Conservation (phyloP, 2,329 filamentous ascomycete genomes). For the Stylonectria norvegica region DNA sequence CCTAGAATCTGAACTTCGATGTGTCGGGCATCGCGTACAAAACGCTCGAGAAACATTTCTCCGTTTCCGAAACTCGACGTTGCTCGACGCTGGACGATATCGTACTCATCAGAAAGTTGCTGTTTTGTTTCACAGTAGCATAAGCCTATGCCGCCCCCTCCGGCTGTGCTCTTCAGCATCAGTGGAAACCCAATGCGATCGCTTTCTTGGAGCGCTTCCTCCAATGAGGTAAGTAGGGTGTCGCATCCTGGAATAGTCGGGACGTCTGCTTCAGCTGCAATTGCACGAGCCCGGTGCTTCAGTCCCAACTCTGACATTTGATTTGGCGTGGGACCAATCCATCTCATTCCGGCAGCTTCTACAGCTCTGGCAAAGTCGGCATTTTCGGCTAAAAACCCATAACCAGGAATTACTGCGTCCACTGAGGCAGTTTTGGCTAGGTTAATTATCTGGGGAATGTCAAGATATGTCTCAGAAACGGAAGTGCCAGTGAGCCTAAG, state of each 20-base stretch:
- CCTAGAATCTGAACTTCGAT: conserved; percentile 51
- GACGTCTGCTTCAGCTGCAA: conserved; percentile 30
- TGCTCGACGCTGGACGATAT: conserved; percentile 37
- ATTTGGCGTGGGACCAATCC: conserved; percentile 55
- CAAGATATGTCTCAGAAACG: conserved; percentile 55
- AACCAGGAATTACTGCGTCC: conserved; percentile 63
- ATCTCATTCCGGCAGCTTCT: conserved; percentile 51
- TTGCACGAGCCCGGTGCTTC: conserved; percentile 37
- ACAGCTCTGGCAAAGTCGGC: conserved; percentile 56
- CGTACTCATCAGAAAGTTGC: conserved; percentile 31
- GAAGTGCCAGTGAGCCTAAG: conserved; percentile 56
- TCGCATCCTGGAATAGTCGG: conserved; percentile 35
- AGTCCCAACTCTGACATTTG: conserved; percentile 37
- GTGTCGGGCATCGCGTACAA: conserved; percentile 40
- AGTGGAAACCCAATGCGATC: conserved; percentile 36
- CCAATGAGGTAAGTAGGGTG: conserved; percentile 22
- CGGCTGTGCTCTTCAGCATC: conserved; percentile 48
- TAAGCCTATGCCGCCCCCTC: conserved; percentile 45
- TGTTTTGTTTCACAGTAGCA: conserved; percentile 32
- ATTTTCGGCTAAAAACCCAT: conserved; percentile 65
- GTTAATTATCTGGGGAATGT: conserved; percentile 57
- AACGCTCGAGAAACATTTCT: conserved; percentile 42
- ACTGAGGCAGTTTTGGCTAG: conserved; percentile 48
- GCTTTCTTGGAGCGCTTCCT: conserved; percentile 28
- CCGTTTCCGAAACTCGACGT: conserved; percentile 41